Percentiles rank a stretch among this genome's conserved stretches.
Evolutionary conservation across 192 early-diverging fungal species (phyloP).

Genomic region (Chytriomyces hyalinus): DNA sequence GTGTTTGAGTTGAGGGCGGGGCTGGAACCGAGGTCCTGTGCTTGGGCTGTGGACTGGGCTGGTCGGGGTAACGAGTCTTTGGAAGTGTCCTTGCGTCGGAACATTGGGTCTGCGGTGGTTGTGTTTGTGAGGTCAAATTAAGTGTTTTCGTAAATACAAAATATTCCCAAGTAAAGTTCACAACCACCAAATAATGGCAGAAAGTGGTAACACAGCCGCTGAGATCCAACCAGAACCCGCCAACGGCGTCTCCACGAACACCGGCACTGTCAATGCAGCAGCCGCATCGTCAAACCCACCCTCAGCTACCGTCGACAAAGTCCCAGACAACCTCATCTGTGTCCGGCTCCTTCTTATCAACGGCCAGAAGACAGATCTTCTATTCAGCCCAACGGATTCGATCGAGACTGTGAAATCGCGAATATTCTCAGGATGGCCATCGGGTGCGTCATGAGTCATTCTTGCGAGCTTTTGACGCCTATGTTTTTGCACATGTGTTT

Average conservation of each 20-base stretch:
- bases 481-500: not conserved
- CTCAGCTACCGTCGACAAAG: conserved; percentile 42
- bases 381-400: conserved; percentile 37
- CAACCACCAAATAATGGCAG: no score
- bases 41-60: no score
- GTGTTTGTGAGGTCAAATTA: no score
- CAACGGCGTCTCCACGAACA: not conserved
- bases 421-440: conserved; percentile 46
- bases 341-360: conserved; percentile 52
- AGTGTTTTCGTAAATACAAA: no score
- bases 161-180: no score
- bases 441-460: conserved; percentile 30
- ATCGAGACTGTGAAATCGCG: conserved; percentile 37
- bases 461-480: not conserved
- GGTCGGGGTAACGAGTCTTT: no score
- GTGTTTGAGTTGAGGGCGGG: not conserved
- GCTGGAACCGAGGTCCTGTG: not conserved
- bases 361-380: conserved; percentile 47
- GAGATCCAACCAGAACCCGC: not conserved
- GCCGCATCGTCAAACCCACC: not conserved
- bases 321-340: conserved; percentile 49
- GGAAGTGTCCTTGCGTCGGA: no score
- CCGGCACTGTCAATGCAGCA: not conserved
- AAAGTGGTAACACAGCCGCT: no score
- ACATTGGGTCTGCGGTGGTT: no score